phyloP scores from a whole-genome alignment of 345 rosid species.

The Noccaea bulbosa region DNA sequence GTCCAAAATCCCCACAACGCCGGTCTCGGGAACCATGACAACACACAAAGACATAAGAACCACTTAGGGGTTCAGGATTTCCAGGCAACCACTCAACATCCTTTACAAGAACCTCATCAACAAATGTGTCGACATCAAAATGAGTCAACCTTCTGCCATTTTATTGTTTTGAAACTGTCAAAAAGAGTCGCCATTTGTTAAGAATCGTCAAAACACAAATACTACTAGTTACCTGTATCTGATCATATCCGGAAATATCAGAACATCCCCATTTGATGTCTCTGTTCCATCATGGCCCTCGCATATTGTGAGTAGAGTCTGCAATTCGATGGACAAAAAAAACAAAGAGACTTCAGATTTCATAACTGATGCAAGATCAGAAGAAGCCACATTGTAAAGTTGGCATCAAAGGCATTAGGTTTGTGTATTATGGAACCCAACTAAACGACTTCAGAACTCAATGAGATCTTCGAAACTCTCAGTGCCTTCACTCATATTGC shows the following conservation, averaged over 20 bases:
- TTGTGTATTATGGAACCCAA: conserved; percentile 1
- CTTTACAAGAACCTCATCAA: conserved; percentile 96
- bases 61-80: conserved; percentile 76
- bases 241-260: conserved; percentile 95
- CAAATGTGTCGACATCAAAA: conserved; percentile 98
- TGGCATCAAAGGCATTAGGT: conserved; percentile 3
- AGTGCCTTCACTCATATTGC: neutral
- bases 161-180: conserved; percentile 19
- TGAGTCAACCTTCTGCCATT: conserved; percentile 94
- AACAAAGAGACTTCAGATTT: neutral
- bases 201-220: neutral
- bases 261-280: conserved; percentile 95
- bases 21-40: conserved; percentile 91
- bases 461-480: neutral
- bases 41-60: conserved; percentile 87
- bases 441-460: conserved; percentile 14
- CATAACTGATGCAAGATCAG: conserved; percentile 19
- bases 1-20: conserved; percentile 94
- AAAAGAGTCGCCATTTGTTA: neutral
- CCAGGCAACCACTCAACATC: conserved; percentile 93
- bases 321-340: conserved; percentile 24
- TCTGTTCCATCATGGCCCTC: conserved; percentile 99
- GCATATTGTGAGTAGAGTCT: conserved; percentile 91
- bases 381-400: conserved; percentile 25
- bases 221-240: conserved; percentile 73